Base-by-base conservation (phyloP, 2,329 filamentous ascomycete genomes). In the Aspergillus unguis region DNA sequence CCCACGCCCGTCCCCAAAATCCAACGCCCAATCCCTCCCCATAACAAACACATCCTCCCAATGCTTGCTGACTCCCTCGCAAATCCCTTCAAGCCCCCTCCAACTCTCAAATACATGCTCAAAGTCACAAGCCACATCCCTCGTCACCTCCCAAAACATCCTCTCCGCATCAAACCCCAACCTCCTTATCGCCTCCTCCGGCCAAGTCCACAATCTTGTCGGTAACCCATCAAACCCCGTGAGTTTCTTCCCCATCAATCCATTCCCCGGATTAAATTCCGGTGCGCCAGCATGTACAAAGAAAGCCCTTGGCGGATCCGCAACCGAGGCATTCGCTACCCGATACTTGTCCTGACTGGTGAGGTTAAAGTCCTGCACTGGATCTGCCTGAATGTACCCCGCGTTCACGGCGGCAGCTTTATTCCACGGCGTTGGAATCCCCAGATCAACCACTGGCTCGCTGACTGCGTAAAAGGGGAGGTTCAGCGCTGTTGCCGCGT, bases 201-300 rank as follows among this genome's bases (percentile, higher is more conserved):
- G 67, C 59, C 2, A 69, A 50, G 2, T 61, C 58, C 10, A 44
- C 7, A 44, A 23, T 23, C 43, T 23, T 8, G 41, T 41, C 1
- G 33, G 44, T 2, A 17, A 5, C 33, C 35, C 35, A n/a, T 47
- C 33, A n/a, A 47, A 47, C 10, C 44, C 44, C 2, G 2, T 6
- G n/a, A 47, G 26, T 10, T 47, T 47, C 10, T 28, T 8, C 2
- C 44, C 44, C 11, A 47, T n/a, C 25, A 37, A 11, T 6, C 38
- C 33, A 6, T 58, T 55, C 23, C 57, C 56, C 0, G 69, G 67
- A 38, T 71, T 66, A 33, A 72, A 65, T 41, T 71, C 44, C 10
- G 58, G 58, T 11, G 66, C 23, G 58, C 65, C 43, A 53, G 66
- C 64, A 45, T 72, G 69, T 8, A 72, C 53, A 36, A 70, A 71